Evolutionary conservation across 2,329 filamentous ascomycete genomes (phyloP).

Genomic region (Xylaria sp.): DNA sequence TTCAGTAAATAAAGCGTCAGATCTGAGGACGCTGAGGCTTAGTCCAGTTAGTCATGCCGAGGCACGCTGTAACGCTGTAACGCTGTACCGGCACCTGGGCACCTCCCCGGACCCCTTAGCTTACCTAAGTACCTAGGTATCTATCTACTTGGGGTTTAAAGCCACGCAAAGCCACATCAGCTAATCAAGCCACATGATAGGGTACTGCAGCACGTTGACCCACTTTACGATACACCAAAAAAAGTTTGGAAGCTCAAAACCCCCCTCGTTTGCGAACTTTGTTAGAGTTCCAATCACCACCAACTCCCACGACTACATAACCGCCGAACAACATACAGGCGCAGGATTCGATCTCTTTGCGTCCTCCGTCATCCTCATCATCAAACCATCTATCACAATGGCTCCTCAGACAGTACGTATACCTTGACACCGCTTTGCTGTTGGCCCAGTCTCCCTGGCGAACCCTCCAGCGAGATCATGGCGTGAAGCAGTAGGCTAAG

Average conservation of each 20-base stretch:
- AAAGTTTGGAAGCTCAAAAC: conserved; percentile 42
- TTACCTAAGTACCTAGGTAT: too few relatives aligned
- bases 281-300: conserved; percentile 22
- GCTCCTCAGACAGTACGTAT: conserved; percentile 89
- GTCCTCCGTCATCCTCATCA: conserved; percentile 53
- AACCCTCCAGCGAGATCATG: conserved; percentile 55
- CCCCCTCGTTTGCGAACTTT: conserved; percentile 39
- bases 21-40: background rate
- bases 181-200: conserved; percentile 4
- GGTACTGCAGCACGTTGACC: conserved; percentile 36
- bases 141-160: too few relatives aligned
- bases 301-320: conserved; percentile 39
- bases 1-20: background rate
- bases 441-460: conserved; percentile 68
- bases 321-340: conserved; percentile 41
- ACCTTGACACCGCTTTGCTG: conserved; percentile 87
- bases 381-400: conserved; percentile 66
- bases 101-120: too few relatives aligned
- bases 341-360: conserved; percentile 76
- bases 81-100: too few relatives aligned
- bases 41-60: background rate
- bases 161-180: conserved; percentile 8
- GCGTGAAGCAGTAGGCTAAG: conserved; percentile 97
- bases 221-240: conserved; percentile 50
- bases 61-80: background rate